These are phyloP conservation scores for Oryza meridionalis DNA, from an alignment of 176 grass and related monocot genomes.

Conservation along the genomic window DNA sequence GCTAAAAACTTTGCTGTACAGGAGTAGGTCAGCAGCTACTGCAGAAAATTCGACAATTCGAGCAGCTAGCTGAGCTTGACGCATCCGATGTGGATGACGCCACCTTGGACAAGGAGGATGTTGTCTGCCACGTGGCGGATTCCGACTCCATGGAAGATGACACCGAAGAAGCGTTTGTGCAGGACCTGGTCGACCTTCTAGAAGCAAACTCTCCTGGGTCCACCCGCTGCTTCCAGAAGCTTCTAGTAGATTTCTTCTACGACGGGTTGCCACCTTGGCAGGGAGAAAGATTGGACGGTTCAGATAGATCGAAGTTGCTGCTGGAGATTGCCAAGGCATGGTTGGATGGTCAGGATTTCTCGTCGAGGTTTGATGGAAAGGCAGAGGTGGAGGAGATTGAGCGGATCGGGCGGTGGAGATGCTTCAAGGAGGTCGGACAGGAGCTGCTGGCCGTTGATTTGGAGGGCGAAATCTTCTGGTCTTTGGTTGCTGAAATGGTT, in stretches of 20 bases:
- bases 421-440: constrained; percentile 47
- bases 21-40: constrained; percentile 63
- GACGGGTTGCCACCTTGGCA: constrained; percentile 21
- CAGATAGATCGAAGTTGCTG: background rate
- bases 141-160: background rate
- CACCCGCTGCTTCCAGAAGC: constrained; percentile 37
- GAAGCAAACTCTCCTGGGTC: background rate
- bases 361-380: background rate
- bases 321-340: constrained; percentile 52
- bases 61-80: constrained; percentile 71
- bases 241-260: constrained; percentile 74
- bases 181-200: constrained; percentile 37
- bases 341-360: constrained; percentile 37
- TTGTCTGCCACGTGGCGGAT: constrained; percentile 17
- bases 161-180: background rate
- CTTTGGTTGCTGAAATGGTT: constrained; percentile 57
- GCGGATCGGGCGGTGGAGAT: constrained; percentile 56
- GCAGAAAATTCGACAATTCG: constrained; percentile 70
- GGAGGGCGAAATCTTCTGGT: constrained; percentile 46
- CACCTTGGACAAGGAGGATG: constrained; percentile 35
- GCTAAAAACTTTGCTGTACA: background rate
- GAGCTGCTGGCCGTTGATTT: constrained; percentile 41
- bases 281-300: background rate
- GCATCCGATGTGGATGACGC: constrained; percentile 45
- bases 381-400: constrained; percentile 57